phyloP scores from a whole-genome alignment of 164 flowering plant genomes.

The Litsea cubeba region DNA sequence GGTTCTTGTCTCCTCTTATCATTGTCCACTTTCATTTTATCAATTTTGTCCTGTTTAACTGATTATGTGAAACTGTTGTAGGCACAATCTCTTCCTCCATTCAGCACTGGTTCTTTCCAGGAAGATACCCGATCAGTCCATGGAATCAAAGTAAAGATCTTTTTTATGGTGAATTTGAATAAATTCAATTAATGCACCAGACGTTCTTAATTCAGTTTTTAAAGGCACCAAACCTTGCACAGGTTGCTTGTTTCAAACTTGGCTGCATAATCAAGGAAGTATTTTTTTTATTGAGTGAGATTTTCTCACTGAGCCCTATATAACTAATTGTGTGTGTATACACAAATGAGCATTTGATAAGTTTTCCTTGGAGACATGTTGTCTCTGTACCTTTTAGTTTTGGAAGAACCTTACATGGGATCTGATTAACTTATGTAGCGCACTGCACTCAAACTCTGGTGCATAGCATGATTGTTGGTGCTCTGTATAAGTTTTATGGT shows the following conservation, averaged over 20 bases:
- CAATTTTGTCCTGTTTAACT: too few species aligned
- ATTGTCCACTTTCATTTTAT: too few species aligned
- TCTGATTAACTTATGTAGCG: too few species aligned
- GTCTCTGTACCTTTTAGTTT: background rate
- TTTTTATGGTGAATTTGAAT: background rate
- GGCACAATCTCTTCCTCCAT: too few species aligned
- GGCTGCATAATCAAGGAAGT: background rate
- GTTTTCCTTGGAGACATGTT: background rate
- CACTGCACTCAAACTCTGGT: too few species aligned
- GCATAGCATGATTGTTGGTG: too few species aligned
- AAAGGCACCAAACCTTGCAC: background rate
- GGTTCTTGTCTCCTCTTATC: too few species aligned
- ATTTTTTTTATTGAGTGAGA: background rate
- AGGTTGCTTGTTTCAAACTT: background rate
- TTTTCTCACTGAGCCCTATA: background rate
- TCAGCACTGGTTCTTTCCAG: slow-evolving; percentile 90
- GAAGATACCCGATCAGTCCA: slow-evolving; percentile 55
- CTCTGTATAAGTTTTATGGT: too few species aligned
- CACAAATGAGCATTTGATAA: background rate
- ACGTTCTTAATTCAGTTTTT: too few species aligned
- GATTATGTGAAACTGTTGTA: too few species aligned
- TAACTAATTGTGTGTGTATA: too few species aligned
- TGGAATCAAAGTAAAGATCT: slow-evolving; percentile 66
- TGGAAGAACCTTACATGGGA: too few species aligned
- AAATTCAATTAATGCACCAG: background rate